Base-by-base conservation (phyloP, 2,329 filamentous ascomycete genomes). In the Coleophoma eucalyptorum region DNA sequence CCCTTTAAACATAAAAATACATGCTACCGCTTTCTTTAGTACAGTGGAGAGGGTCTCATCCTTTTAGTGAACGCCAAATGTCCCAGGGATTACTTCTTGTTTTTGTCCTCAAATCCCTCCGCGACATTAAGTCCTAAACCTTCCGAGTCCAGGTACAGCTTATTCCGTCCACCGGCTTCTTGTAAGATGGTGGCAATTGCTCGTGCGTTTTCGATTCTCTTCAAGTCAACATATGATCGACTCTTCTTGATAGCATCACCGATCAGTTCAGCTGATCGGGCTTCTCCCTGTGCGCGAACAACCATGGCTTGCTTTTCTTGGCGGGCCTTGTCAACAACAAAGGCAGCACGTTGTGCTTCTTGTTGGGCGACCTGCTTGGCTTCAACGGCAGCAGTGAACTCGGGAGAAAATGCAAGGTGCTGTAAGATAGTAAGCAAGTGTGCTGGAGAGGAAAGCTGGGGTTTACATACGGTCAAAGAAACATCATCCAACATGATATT, bases 281-380 rank as follows among this genome's bases (percentile, higher is more conserved):
- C 94, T 77, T 99, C 94, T 90, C 94, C 94, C 84, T 97, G 94
- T 4, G 94, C 94, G 74, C 91, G 90, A 67, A 99, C 94, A 50
- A 99, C 91, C 77, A 92, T 97, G 63, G 94, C 94, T 76, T 99
- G 94, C 80, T 99, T 99, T 81, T 99, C 94, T 75, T 99, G 94
- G 61, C 94, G 87, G 49, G 94, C 94, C 78, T 97, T 97, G 84
- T 99, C 94, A 60, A 99, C 94, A 48, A 99, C 80, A 76, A 99
- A 99, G 54, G 94, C 94, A 33, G 94, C 94, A 58, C 94, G 85
- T 74, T 99, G 94, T 33, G 94, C 94, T 71, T 99, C 94, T 77
- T 99, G 94, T 71, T 88, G 84, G 47, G 84, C 84, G 50, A 88
- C 84, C 69, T 88, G 84, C 73, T 88, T 88, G 55, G 84, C 84